Conservation (phyloP, 2,329 filamentous ascomycete species). For the Claviceps sp. region DNA sequence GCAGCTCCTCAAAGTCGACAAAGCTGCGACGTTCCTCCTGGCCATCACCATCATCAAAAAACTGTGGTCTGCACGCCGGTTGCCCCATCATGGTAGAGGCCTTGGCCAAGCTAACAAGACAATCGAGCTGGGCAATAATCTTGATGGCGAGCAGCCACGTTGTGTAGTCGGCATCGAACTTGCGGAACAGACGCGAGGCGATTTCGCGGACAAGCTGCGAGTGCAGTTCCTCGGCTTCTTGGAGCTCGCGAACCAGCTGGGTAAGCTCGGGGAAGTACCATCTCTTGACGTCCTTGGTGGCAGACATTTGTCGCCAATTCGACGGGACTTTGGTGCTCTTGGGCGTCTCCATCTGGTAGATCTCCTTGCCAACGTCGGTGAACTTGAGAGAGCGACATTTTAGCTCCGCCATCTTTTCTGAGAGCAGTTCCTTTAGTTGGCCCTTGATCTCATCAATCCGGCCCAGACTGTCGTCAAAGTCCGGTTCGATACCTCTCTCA, state of each 20-base stretch:
- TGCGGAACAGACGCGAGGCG: conserved; percentile 65
- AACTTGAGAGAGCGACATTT: conserved; percentile 62
- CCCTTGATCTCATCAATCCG: conserved; percentile 62
- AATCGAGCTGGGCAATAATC: conserved; percentile 85
- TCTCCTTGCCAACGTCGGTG: conserved; percentile 85
- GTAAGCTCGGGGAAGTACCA: conserved; percentile 86
- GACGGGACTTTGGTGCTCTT: conserved; percentile 76
- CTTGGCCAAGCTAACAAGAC: conserved; percentile 82
- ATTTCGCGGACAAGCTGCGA: conserved; percentile 84
- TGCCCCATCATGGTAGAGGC: conserved; percentile 72
- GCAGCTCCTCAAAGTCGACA: conserved; percentile 82
- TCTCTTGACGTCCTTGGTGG: conserved; percentile 77
- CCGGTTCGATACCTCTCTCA: conserved; percentile 73
- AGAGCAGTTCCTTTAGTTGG: conserved; percentile 58
- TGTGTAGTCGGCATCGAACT: conserved; percentile 77
- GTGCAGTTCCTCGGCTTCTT: conserved; percentile 90
- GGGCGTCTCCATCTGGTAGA: conserved; percentile 89
- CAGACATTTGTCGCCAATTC: conserved; percentile 91
- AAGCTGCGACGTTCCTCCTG: conserved; percentile 56
- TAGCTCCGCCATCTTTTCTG: conserved; percentile 57
- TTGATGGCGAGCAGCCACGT: conserved; percentile 83
- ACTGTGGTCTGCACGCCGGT: conserved; percentile 78
- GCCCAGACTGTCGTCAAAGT: conserved; percentile 77
- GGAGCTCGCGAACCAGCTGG: conserved; percentile 69
- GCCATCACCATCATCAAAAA: conserved; percentile 44